Percentiles rank a stretch among this genome's conserved stretches.
phyloP scores from a whole-genome alignment of 2,329 filamentous ascomycete genomes.

The Coniochaeta pulveracea region DNA sequence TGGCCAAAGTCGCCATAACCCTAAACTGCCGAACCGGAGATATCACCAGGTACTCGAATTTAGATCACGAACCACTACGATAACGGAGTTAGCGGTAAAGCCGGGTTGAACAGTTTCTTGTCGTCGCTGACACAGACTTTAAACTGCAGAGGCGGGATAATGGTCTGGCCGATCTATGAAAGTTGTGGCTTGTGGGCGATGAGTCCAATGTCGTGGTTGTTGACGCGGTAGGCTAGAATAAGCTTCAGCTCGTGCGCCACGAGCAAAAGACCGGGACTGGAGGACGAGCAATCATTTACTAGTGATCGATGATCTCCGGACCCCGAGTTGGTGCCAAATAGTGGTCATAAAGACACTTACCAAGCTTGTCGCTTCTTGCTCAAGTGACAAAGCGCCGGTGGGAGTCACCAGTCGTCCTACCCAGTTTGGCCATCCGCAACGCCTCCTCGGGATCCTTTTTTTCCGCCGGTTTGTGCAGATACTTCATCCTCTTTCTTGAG shows the following conservation, averaged over 20 bases:
- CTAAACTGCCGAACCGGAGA: no score
- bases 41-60: no score
- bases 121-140: constrained; percentile 20
- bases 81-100: no score
- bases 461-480: constrained; percentile 16
- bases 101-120: no score
- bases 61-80: no score
- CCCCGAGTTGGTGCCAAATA: no score
- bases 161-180: constrained; percentile 31
- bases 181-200: constrained; percentile 25
- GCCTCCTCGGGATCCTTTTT: constrained; percentile 18
- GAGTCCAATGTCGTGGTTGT: constrained; percentile 40
- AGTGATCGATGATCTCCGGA: no score
- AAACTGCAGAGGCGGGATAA: constrained; percentile 22
- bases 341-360: no score
- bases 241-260: constrained; percentile 45
- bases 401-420: constrained; percentile 38
- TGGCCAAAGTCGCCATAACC: no score
- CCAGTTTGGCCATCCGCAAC: constrained; percentile 26
- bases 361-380: constrained; percentile 41
- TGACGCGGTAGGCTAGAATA: constrained; percentile 34
- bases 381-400: constrained; percentile 45
- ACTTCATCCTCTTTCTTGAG: constrained; percentile 27
- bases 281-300: no score
- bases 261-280: constrained; percentile 42